A percentile compares a stretch with the other conserved stretches of the same genome.
Conservation (phyloP, 1,284 basidiomycete species). For the Cryptococcus sp. region DNA sequence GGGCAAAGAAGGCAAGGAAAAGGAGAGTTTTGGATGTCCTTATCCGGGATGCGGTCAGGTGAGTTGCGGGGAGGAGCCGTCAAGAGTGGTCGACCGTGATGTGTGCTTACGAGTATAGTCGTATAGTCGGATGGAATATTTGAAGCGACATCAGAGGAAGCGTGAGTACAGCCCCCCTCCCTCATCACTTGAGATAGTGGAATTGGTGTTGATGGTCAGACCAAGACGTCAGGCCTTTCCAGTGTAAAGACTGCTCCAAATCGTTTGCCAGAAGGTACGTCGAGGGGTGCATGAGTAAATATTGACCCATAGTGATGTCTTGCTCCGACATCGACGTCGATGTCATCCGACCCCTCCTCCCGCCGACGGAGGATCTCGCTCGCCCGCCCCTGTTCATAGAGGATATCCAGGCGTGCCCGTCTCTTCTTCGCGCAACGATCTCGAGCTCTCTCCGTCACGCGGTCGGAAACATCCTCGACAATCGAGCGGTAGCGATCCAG, state of each 20-base stretch:
- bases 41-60: conserved; percentile 44
- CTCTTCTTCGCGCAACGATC: conserved; percentile 38
- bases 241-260: conserved; percentile 46
- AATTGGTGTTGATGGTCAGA: conserved; percentile 27
- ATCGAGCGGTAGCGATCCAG: conserved; percentile 6
- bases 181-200: not conserved
- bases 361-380: conserved; percentile 32
- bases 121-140: conserved; percentile 47
- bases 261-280: conserved; percentile 45
- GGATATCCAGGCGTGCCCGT: conserved; percentile 38
- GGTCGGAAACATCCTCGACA: conserved; percentile 28
- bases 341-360: conserved; percentile 46
- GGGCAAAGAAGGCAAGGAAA: conserved; percentile 29
- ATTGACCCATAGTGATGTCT: conserved; percentile 37
- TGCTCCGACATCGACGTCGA: conserved; percentile 45
- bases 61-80: too few relatives aligned
- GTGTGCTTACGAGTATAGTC: conserved; percentile 16
- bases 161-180: conserved; percentile 26
- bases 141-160: conserved; percentile 47
- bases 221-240: conserved; percentile 46
- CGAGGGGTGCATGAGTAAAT: not conserved
- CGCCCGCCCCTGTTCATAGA: conserved; percentile 31
- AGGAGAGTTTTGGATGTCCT: conserved; percentile 40
- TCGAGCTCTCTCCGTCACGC: conserved; percentile 24
- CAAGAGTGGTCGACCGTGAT: too few relatives aligned